phyloP scores from a whole-genome alignment of 2,329 filamentous ascomycete genomes.

The Colletotrichum phormii region DNA sequence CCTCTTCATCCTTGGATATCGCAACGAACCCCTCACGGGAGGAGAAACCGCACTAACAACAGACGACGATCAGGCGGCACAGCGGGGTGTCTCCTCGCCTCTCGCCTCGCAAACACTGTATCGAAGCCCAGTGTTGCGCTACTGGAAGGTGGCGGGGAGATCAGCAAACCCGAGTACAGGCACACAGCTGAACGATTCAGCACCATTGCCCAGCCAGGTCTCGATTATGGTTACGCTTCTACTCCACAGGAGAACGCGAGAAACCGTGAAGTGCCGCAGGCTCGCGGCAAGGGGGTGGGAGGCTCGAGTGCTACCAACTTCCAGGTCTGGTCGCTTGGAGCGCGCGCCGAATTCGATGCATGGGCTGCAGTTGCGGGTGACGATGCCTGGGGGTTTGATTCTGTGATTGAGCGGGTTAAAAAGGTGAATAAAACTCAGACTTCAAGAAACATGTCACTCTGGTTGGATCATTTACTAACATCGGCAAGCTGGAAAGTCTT shows the following conservation, averaged over 20 bases:
- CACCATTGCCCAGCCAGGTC: slow-evolving; percentile 58
- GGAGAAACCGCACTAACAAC: not conserved
- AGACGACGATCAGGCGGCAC: slow-evolving; percentile 62
- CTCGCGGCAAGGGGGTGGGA: slow-evolving; percentile 62
- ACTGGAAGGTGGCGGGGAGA: slow-evolving; percentile 67
- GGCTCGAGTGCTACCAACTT: slow-evolving; percentile 67
- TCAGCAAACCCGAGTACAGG: slow-evolving; percentile 60
- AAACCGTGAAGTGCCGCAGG: slow-evolving; percentile 58
- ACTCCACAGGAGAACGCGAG: slow-evolving; percentile 56
- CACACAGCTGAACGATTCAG: slow-evolving; percentile 63
- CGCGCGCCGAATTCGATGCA: slow-evolving; percentile 70
- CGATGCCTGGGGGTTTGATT: slow-evolving; percentile 51
- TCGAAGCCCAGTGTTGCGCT: slow-evolving; percentile 66
- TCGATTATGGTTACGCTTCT: slow-evolving; percentile 67
- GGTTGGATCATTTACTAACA: not conserved
- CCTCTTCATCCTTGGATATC: too few species aligned
- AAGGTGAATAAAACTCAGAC: not conserved
- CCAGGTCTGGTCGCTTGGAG: slow-evolving; percentile 64
- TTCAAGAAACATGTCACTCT: too few species aligned
- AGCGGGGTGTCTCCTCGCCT: slow-evolving; percentile 67
- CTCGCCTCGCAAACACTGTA: slow-evolving; percentile 59
- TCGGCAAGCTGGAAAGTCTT: not conserved
- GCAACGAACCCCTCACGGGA: not conserved
- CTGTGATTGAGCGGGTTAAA: slow-evolving; percentile 7
- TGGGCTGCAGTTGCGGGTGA: slow-evolving; percentile 69